phyloP scores from a whole-genome alignment of 345 rosid genomes.

The Geranium rotundifolium region DNA sequence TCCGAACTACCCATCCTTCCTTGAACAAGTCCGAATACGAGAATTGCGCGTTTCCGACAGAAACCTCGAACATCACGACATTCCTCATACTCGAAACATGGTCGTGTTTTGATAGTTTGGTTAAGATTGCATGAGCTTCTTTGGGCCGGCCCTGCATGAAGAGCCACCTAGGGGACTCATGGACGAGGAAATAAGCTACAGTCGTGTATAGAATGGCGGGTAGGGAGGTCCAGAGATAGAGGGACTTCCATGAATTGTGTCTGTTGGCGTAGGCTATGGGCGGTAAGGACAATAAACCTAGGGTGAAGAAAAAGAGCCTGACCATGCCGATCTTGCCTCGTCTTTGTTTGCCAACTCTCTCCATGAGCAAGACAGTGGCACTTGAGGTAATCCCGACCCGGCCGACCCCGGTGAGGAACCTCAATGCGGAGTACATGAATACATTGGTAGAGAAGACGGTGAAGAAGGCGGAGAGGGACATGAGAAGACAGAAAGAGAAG shows the following conservation, averaged over 20 bases:
- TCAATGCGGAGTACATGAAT: too few species aligned
- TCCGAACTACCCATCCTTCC: conserved; percentile 12
- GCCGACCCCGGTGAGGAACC: too few species aligned
- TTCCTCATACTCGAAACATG: too few species aligned
- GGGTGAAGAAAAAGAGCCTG: conserved; percentile 32
- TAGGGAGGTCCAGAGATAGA: conserved; percentile 31
- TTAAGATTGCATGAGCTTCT: conserved; percentile 24
- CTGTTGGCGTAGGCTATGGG: conserved; percentile 23
- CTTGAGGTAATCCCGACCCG: too few species aligned
- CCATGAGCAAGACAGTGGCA: too few species aligned
- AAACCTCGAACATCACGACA: too few species aligned
- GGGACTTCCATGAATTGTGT: conserved; percentile 34
- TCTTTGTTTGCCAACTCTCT: too few species aligned
- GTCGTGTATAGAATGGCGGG: conserved; percentile 23
- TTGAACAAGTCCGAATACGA: background rate
- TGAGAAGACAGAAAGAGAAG: too few species aligned
- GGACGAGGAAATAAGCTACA: conserved; percentile 18
- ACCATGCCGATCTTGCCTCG: conserved; percentile 35
- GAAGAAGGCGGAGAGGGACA: too few species aligned
- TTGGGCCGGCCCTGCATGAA: conserved; percentile 21
- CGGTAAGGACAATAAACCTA: conserved; percentile 40
- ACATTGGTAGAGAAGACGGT: too few species aligned
- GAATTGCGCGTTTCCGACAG: too few species aligned
- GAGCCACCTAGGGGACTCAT: conserved; percentile 54
- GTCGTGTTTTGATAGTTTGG: background rate